Base-by-base conservation (phyloP, 345 rosid genomes). In the Linum tenue region DNA sequence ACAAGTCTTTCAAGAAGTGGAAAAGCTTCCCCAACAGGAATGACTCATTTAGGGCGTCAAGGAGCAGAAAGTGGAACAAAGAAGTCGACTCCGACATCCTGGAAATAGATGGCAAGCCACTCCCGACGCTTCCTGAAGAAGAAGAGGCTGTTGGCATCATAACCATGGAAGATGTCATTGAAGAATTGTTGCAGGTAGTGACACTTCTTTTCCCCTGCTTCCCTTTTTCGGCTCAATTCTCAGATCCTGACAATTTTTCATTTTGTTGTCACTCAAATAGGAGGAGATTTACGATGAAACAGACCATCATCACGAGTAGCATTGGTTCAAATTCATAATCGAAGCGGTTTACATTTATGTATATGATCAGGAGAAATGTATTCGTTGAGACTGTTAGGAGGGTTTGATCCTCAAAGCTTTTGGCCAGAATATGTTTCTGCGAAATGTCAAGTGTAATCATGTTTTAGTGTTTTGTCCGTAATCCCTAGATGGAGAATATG, bases 251-350 rank as follows among this genome's bases (percentile, higher is more conserved):
- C 7, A 11, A 60, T 37, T 4, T 60, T 40, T 38, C 31, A 22
- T 22, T 3, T 16, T 60, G 3, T 36, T 60, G 5, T 2, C 11
- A 5, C 39, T 37, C 43, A 38, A 35, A 7, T 10, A 60, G 64
- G 64, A 62, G 64, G 64, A 62, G 64, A 62, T 62, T 8, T 62
- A 12, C 22, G 64, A 62, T 15, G 64, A 62, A 11, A 62, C 64
- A 9, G 64, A 62, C 16, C 42, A 62, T 31, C 64, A 39, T 8
- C 22, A 39, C 17, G 64, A 62, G 51, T 15, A 39, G 37, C 39
- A 59, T 22, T 59, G 36, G 35, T 15, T 41, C 31, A 22, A 22
- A 22, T 22, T 22, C 31, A 22, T 22, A 22, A 22, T 22, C 31
- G 31, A 22, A 22, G 31, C 31, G 31, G 31, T 22, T 22, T 22